A percentile compares a stretch with the other conserved stretches of the same genome.
Evolutionary conservation across 192 early-diverging fungal genomes (phyloP).

Genomic region (Bifiguratus adelaidae): DNA sequence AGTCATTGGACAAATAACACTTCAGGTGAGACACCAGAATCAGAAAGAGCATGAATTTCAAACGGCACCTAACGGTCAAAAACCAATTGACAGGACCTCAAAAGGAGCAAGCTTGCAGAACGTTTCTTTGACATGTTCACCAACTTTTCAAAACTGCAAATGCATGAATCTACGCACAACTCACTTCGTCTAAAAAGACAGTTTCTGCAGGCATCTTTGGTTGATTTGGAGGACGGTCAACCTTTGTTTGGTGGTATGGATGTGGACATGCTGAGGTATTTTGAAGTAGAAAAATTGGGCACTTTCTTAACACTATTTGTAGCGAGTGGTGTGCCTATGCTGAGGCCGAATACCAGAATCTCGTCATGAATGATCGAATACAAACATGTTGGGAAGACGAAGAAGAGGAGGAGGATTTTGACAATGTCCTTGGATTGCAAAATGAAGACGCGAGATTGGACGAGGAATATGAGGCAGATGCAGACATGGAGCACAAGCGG

Average conservation of each 20-base stretch:
- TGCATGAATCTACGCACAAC: constrained; percentile 20
- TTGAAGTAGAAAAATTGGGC: not conserved
- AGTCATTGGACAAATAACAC: constrained; percentile 10
- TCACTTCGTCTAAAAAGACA: constrained; percentile 7
- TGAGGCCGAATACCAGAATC: constrained; percentile 5
- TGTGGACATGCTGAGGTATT: constrained; percentile 1
- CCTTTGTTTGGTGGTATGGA: too few relatives aligned
- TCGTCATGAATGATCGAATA: constrained; percentile 3
- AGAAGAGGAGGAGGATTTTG: too few relatives aligned
- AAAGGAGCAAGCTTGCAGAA: constrained; percentile 16
- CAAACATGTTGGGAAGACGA: constrained; percentile 4
- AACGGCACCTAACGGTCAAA: too few relatives aligned
- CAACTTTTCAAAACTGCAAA: constrained; percentile 15
- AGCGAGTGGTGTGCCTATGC: constrained; percentile 10
- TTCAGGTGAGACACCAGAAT: too few relatives aligned
- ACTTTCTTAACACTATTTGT: not conserved
- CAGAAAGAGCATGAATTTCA: too few relatives aligned
- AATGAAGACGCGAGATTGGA: too few relatives aligned
- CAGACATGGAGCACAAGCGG: too few relatives aligned
- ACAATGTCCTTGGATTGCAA: too few relatives aligned
- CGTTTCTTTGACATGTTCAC: constrained; percentile 25
- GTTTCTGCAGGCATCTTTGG: not conserved
- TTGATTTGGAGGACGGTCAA: not conserved
- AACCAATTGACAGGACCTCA: constrained; percentile 11
- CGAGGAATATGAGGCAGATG: too few relatives aligned